Base-by-base conservation (phyloP, 306 rosid genomes). In the Ormosia emarginata region DNA sequence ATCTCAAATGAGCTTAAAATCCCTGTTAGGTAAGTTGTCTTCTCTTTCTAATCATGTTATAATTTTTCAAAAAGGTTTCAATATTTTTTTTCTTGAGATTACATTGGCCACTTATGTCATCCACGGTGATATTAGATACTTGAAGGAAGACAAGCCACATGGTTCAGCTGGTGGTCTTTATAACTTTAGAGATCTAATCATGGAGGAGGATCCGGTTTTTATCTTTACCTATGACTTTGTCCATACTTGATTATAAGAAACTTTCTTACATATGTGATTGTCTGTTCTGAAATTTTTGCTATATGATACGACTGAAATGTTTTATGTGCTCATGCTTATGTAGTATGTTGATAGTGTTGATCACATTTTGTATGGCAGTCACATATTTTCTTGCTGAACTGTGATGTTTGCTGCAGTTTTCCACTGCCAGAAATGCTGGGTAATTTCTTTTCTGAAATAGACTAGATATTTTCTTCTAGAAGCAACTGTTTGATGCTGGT, bases 131-230 rank as follows among this genome's bases (percentile, higher is more conserved):
- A 29, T 71, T 81, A 95, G 97, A 84, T 95, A 95, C 83, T 79
- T 95, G 91, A 95, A 75, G 86, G 99, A 95, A 81, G 98, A 95
- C 37, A 93, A 86, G 76, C 99, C 99, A 39, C 98, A 91, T 75
- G 99, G 98, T 77, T 95, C 99, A 44, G 99, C 97, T 75, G 99
- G 99, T 81, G 97, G 98, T 12, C 90, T 95, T 67, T 91, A 93
- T 78, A 90, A 88, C 83, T 95, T 95, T 74, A 89, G 90, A 82
- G 97, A 95, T 92, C 81, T 88, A 80, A 91, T 95, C 89, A 91
- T 93, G 98, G 98, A 95, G 89, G 98, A 93, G 36, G 84, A 73
- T 85, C 97, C 98, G 82, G 99, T 95, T 82, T 65, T 62, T 67
- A 13, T 67, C 77, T 84, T 68, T 57, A 36, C 85, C 82, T 74